Percentiles rank a stretch among this genome's conserved stretches.
Conservation (phyloP, 2,329 filamentous ascomycete genomes). For the Aureobasidium zeae region DNA sequence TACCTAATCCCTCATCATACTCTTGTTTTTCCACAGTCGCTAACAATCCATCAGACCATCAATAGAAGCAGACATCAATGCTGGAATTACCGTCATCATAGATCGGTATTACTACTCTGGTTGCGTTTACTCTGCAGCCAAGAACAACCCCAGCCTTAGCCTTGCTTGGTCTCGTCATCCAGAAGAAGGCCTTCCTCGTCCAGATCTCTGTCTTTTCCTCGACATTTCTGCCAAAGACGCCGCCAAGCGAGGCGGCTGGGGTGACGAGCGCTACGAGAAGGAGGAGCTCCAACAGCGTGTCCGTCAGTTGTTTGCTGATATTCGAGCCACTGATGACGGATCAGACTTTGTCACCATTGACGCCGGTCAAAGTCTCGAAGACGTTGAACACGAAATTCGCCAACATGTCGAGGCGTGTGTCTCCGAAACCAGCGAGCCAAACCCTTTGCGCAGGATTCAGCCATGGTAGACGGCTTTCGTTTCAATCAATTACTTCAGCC, state of each 20-base stretch:
- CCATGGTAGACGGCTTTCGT: constrained; percentile 5
- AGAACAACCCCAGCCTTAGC: constrained; percentile 59
- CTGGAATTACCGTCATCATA: constrained; percentile 68
- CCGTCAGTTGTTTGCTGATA: constrained; percentile 56
- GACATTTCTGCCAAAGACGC: constrained; percentile 68
- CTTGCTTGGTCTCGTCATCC: constrained; percentile 75
- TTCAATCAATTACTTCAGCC: constrained; percentile 31
- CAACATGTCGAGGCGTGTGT: constrained; percentile 20
- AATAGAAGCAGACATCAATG: constrained; percentile 41
- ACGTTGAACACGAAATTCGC: constrained; percentile 37
- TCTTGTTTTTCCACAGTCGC: too few species aligned
- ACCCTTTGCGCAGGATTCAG: constrained; percentile 13
- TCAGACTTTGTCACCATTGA: constrained; percentile 47
- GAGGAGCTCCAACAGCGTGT: constrained; percentile 74
- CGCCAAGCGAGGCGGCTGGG: constrained; percentile 71
- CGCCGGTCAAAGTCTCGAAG: constrained; percentile 43
- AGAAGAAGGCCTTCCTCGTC: constrained; percentile 76
- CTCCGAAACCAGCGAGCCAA: constrained; percentile 12
- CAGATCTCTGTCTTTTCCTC: constrained; percentile 81
- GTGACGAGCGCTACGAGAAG: constrained; percentile 80
- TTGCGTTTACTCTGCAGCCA: constrained; percentile 86
- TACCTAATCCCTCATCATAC: constrained; percentile 21
- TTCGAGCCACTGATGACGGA: constrained; percentile 40
- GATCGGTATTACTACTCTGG: constrained; percentile 96
- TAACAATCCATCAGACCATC: constrained; percentile 23